These are phyloP conservation scores for Dimocarpus longan DNA, from an alignment of 345 rosid species.

Conservation along the genomic window DNA sequence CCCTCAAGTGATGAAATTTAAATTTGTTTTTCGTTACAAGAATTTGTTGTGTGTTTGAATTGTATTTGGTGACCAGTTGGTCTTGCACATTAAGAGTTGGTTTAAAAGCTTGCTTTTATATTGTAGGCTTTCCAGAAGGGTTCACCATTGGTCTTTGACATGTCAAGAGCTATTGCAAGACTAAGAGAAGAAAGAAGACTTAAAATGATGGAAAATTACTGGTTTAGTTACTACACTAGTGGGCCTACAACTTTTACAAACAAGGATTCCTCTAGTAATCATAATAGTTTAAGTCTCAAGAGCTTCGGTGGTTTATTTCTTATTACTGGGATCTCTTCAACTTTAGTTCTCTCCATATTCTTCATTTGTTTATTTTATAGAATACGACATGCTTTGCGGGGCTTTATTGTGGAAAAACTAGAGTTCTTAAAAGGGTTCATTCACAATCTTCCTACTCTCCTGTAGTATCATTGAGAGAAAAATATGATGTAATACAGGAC, in stretches of 20 bases:
- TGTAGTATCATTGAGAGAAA: too few species aligned
- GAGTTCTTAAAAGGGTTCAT: too few species aligned
- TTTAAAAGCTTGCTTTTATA: too few species aligned
- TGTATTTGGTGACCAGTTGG: too few species aligned
- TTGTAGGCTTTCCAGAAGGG: background rate
- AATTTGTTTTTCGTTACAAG: too few species aligned
- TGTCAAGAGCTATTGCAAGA: conserved; percentile 2
- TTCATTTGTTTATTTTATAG: background rate
- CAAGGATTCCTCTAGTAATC: background rate
- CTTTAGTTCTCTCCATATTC: conserved; percentile 24
- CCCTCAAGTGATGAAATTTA: too few species aligned
- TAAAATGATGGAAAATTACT: background rate
- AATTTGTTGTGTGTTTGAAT: too few species aligned
- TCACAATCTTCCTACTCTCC: too few species aligned
- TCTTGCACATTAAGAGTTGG: too few species aligned
- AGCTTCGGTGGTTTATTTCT: conserved; percentile 36
- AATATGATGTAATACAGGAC: too few species aligned
- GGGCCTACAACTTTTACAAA: background rate
- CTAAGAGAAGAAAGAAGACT: conserved; percentile 8
- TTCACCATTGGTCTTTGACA: background rate
- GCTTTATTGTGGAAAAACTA: too few species aligned
- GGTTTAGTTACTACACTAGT: background rate
- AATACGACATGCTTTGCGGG: background rate
- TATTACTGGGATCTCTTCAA: conserved; percentile 29
- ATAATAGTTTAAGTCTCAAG: background rate